phyloP scores from a whole-genome alignment of 2,329 filamentous ascomycete species.

The Cladosporium phlei region DNA sequence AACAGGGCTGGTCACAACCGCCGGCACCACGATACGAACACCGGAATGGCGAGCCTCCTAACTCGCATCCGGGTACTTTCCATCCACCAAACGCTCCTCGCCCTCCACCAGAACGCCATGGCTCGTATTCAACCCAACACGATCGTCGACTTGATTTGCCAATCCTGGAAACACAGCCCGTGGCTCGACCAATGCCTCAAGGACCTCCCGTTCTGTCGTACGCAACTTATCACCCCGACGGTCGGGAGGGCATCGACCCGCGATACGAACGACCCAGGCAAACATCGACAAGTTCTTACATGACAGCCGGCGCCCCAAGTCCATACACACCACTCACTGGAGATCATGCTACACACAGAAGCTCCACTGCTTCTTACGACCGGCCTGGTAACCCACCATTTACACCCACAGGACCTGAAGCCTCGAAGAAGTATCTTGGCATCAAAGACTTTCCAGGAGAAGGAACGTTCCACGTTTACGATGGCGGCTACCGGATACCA shows the following conservation, averaged over 20 bases:
- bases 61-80: conserved; percentile 16
- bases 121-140: conserved; percentile 17
- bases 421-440: conserved; percentile 30
- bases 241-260: conserved; percentile 20
- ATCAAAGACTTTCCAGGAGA: conserved; percentile 27
- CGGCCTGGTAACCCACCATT: conserved; percentile 17
- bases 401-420: conserved; percentile 21
- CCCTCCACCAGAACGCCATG: conserved; percentile 17
- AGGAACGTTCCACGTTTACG: conserved; percentile 30
- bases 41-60: conserved; percentile 1
- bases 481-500: conserved; percentile 30
- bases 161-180: conserved; percentile 26
- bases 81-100: conserved; percentile 22
- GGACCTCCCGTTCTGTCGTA: conserved; percentile 22
- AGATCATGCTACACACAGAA: conserved; percentile 23
- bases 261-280: conserved; percentile 21
- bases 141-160: conserved; percentile 26
- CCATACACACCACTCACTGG: conserved; percentile 21
- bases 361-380: conserved; percentile 16
- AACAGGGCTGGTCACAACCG: conserved; percentile 17
- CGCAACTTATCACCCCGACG: conserved; percentile 19
- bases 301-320: conserved; percentile 22
- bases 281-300: conserved; percentile 21
- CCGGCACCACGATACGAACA: conserved; percentile 9
- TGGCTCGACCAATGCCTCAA: conserved; percentile 18